These are phyloP conservation scores for Zea luxurians DNA, from an alignment of 176 grass and related monocot genomes.

Conservation along the genomic window DNA sequence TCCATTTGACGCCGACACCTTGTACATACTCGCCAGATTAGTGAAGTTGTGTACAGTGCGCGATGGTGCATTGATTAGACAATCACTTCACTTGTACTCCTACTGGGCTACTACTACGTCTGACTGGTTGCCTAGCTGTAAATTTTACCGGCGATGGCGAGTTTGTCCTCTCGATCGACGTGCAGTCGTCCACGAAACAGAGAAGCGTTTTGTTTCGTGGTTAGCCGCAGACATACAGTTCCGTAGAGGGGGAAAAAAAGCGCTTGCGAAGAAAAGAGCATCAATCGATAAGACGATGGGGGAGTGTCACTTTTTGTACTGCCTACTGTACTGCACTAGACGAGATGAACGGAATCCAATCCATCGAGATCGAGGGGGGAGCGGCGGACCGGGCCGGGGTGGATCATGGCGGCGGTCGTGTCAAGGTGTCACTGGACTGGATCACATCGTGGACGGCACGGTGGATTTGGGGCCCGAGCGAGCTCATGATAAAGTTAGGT, in stretches of 20 bases:
- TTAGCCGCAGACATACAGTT: not conserved
- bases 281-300: not conserved
- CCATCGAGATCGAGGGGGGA: not conserved
- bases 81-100: not conserved
- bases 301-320: not conserved
- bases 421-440: not conserved
- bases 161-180: not conserved
- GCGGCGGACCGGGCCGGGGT: too few species aligned
- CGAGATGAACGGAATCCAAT: not conserved
- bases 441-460: constrained; percentile 26
- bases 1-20: not conserved
- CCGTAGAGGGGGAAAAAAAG: too few species aligned
- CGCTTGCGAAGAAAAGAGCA: not conserved
- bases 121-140: not conserved
- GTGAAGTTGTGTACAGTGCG: constrained; percentile 7
- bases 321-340: not conserved
- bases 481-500: not conserved
- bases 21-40: not conserved
- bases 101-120: too few species aligned
- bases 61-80: not conserved
- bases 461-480: not conserved
- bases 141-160: too few species aligned
- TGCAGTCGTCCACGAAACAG: not conserved
- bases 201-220: not conserved
- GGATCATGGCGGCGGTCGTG: constrained; percentile 13